Evolutionary conservation across 371 early-diverging fungal genomes (phyloP).

Genomic region (Apophysomyces ossiformis): DNA sequence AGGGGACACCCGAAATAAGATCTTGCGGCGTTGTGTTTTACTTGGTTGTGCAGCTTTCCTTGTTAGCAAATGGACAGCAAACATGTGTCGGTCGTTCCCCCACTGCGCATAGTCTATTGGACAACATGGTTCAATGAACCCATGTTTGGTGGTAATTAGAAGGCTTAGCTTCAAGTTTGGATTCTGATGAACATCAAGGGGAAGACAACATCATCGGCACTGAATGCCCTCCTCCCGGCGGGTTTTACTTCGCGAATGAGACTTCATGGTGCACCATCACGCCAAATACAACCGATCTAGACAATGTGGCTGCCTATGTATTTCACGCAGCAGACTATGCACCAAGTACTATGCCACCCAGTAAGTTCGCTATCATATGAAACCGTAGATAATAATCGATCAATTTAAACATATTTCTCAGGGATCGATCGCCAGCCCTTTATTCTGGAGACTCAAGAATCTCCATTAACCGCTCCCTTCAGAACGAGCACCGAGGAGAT

Average conservation of each 20-base stretch:
- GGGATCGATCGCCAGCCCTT: slow-evolving; percentile 37
- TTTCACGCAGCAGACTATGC: slow-evolving; percentile 41
- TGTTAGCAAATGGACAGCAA: not conserved
- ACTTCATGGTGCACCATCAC: slow-evolving; percentile 44
- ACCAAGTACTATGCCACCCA: slow-evolving; percentile 19
- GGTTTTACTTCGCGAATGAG: slow-evolving; percentile 13
- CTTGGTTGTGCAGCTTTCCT: not conserved
- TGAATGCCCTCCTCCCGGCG: slow-evolving; percentile 38
- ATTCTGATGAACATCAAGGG: slow-evolving; percentile 19
- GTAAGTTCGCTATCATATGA: slow-evolving; percentile 19
- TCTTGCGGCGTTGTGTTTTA: not conserved
- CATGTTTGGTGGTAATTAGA: slow-evolving; percentile 22
- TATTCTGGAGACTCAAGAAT: slow-evolving; percentile 43
- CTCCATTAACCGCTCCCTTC: slow-evolving; percentile 38
- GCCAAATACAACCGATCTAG: slow-evolving; percentile 19
- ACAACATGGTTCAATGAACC: slow-evolving; percentile 30
- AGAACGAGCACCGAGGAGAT: slow-evolving; percentile 27
- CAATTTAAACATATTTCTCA: slow-evolving; percentile 4
- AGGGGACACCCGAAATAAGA: not conserved
- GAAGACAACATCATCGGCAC: slow-evolving; percentile 16
- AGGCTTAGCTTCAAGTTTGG: not conserved
- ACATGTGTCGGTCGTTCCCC: slow-evolving; percentile 19
- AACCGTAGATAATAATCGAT: not conserved
- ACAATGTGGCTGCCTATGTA: slow-evolving; percentile 32
- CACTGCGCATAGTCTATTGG: slow-evolving; percentile 40